Evolutionary conservation across 202 grass and related monocot genomes (phyloP).

Genomic region (Hordeum pubiflorum): DNA sequence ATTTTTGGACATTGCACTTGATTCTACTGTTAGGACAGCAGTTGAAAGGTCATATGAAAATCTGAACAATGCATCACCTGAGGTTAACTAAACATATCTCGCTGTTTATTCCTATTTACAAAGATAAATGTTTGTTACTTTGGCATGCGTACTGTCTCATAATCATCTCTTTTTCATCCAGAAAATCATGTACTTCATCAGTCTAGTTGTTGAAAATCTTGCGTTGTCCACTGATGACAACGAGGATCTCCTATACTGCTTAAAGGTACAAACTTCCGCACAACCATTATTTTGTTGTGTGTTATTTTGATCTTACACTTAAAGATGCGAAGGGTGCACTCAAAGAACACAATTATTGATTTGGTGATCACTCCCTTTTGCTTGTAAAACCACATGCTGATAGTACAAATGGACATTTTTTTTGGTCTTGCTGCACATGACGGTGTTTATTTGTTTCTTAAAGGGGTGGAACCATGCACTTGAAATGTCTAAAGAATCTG

Average conservation of each 20-base stretch:
- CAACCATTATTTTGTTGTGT: neutral
- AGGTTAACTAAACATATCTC: conserved; percentile 42
- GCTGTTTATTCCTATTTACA: neutral
- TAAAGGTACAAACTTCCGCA: conserved; percentile 56
- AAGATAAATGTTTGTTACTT: conserved; percentile 22
- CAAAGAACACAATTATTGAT: neutral
- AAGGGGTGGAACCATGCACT: conserved; percentile 88
- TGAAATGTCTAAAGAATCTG: conserved; percentile 64
- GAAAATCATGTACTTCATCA: conserved; percentile 97
- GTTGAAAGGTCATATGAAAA: conserved; percentile 80
- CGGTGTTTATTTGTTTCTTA: conserved; percentile 24
- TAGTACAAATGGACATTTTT: neutral
- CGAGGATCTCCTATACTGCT: conserved; percentile 77
- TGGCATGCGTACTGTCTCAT: neutral
- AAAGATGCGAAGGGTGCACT: neutral
- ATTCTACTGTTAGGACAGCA: conserved; percentile 87
- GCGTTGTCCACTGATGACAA: conserved; percentile 83
- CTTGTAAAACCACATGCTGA: neutral
- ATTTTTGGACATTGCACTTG: conserved; percentile 96
- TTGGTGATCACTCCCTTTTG: neutral
- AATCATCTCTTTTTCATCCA: conserved; percentile 25
- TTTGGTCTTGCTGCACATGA: neutral
- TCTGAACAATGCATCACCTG: conserved; percentile 50
- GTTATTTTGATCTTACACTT: neutral
- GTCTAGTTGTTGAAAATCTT: conserved; percentile 93